Base-by-base conservation (phyloP, 2,329 filamentous ascomycete species). In the Ilyonectria destructans region DNA sequence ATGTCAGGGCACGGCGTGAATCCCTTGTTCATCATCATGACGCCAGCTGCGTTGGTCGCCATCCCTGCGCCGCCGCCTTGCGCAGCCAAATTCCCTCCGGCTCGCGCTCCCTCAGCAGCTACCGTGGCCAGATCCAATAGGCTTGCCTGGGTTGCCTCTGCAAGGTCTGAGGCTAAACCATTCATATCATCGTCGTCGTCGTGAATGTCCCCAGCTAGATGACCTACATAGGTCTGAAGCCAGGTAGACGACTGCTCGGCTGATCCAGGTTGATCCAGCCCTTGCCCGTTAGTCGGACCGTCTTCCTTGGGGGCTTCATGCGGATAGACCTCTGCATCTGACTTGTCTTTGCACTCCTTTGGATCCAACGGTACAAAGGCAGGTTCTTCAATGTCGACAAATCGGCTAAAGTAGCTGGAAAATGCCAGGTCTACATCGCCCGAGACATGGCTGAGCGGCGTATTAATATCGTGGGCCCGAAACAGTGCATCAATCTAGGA, bases 141-240 rank as follows among this genome's bases (percentile, higher is more conserved):
- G 21, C n/a, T 23, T 12, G 52, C 15, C 17, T 37, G n/a, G 17
- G 1, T 29, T 6, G 21, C 10, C 2, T 33, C 31, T 33, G 31
- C 31, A 33, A 33, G 12, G 12, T 33, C 31, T 6, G n/a, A 26
- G 1, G 37, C 13, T 5, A 43, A 6, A 8, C 29, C 35, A 8
- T n/a, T 29, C 15, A 40, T 12, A 2, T 56, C 51, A 10, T 57
- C 59, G 5, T 48, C 26, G 12, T 43, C 40, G 5, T 62, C 59
- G 10, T n/a, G 51, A n/a, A 54, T 33, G 37, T 62, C 59, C 15
- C 59, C 59, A 5, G 51, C 55, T 6, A 62, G 26, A 56, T 62
- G 59, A 10, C 40, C 48, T 10, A 62, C 59, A 31, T 62, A 62
- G n/a, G 59, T 62, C 29, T 56, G 59, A 17, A 62, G 59, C 59